phyloP scores from a whole-genome alignment of 1,139 yeast genomes.

The Magnusiomyces sp. region DNA sequence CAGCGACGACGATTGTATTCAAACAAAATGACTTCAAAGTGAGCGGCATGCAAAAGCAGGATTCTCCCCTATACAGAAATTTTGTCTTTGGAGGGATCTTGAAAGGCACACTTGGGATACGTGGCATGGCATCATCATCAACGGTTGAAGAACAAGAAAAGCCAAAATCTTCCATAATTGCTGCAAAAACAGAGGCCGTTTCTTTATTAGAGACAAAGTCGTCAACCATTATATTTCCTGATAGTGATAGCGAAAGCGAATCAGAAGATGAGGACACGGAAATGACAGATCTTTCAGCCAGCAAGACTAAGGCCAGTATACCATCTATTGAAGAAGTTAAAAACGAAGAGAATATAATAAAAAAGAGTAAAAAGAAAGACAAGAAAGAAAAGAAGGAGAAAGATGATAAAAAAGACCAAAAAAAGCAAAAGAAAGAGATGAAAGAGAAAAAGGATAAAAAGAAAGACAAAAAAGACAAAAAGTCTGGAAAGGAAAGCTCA shows the following conservation, averaged over 20 bases:
- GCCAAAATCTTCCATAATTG: slow-evolving; percentile 21
- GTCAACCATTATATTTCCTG: too few relatives aligned
- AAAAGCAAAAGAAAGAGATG: slow-evolving; percentile 4
- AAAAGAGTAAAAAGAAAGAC: slow-evolving; percentile 6
- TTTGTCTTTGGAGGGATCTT: slow-evolving; percentile 83
- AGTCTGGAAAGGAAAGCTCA: too few relatives aligned
- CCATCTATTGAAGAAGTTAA: slow-evolving; percentile 7
- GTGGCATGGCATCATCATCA: neutral
- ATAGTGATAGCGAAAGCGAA: slow-evolving; percentile 12
- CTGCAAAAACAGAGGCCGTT: slow-evolving; percentile 17
- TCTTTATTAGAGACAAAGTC: too few relatives aligned
- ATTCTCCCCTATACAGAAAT: slow-evolving; percentile 43
- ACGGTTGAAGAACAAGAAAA: slow-evolving; percentile 16
- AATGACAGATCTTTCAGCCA: slow-evolving; percentile 18
- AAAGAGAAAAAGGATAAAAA: slow-evolving; percentile 5
- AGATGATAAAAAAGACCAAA: slow-evolving; percentile 4
- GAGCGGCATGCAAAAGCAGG: slow-evolving; percentile 31
- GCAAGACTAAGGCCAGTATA: slow-evolving; percentile 9
- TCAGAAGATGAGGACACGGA: slow-evolving; percentile 21
- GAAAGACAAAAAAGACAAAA: slow-evolving; percentile 11
- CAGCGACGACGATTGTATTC: slow-evolving; percentile 26
- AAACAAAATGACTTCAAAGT: slow-evolving; percentile 28
- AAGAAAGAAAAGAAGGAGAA: slow-evolving; percentile 5
- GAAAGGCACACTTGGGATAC: slow-evolving; percentile 59
- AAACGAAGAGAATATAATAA: slow-evolving; percentile 5